Evolutionary conservation across 805 yeast species (phyloP).

Genomic region (Candida ortonii): DNA sequence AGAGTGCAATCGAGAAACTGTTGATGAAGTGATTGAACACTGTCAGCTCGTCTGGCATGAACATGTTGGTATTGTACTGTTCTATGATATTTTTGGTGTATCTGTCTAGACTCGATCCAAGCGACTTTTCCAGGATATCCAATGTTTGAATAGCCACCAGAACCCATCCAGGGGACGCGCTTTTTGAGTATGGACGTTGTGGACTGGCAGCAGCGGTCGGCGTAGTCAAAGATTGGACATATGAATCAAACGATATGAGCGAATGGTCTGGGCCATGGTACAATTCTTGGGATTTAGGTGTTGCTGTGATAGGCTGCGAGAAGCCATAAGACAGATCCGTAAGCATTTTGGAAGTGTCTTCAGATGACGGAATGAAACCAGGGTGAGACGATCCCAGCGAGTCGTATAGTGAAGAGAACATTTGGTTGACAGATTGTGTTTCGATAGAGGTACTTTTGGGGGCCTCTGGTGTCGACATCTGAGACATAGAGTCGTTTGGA

Average conservation of each 20-base stretch:
- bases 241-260: neutral
- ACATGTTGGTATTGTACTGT: neutral
- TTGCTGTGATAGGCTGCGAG: too few relatives aligned
- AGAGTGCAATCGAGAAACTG: conserved; percentile 39
- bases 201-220: too few relatives aligned
- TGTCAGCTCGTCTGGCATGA: conserved; percentile 7
- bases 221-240: neutral
- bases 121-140: conserved; percentile 6
- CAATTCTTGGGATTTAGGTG: too few relatives aligned
- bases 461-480: neutral
- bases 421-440: conserved; percentile 22
- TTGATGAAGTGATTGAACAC: conserved; percentile 32
- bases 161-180: conserved; percentile 3
- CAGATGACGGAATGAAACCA: conserved; percentile 9
- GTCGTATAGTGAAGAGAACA: conserved; percentile 26
- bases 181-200: neutral
- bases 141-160: conserved; percentile 10
- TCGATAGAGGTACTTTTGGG: conserved; percentile 7
- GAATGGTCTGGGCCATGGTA: neutral
- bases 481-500: conserved; percentile 3
- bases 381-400: conserved; percentile 24
- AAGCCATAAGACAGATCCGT: neutral
- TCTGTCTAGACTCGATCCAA: conserved; percentile 1
- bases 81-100: neutral
- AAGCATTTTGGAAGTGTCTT: conserved; percentile 5